Evolutionary conservation across 2,329 filamentous ascomycete species (phyloP), one percentile per base, ranked within the genome.

Genomic region (Aureobasidium sp.): DNA sequence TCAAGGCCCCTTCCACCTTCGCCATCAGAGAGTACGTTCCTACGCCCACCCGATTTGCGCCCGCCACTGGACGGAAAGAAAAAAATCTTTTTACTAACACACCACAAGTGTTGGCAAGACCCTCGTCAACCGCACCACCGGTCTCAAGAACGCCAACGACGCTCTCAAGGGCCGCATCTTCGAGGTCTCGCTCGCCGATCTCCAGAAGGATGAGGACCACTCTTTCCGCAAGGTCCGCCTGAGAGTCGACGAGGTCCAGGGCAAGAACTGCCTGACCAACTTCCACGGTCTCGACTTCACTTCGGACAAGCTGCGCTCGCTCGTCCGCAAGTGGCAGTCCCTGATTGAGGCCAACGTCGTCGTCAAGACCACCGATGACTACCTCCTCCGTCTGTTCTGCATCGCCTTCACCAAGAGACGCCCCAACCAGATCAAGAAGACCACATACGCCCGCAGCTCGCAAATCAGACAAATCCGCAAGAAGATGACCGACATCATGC

Each of bases 231-330:
- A 99, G 87, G 85, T 99, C 79, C 96, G 96, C 86, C 91, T 99
- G 77, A 88, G 94, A 70, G 90, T 97, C 74, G 94, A 99, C 77
- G 94, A 99, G 83, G 87, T 99, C 68, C 94, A 99, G 84, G 94
- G 94, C 85, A 97, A 97, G 88, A 97, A 96, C 88, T 97, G 94
- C 84, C 83, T 99, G 81, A 97, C 94, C 85, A 97, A 97, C 88
- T 99, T 99, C 89, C 92, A 99, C 87, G 94, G 94, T 73, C 87
- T 99, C 78, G 94, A 99, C 84, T 97, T 99, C 89, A 99, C 94
- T 78, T 97, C 94, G 73, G 94, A 99, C 87, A 99, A 99, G 87
- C 89, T 99, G 74, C 90, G 94, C 77, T 97, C 94, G 68, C 88
- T 99, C 70, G 94, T 99, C 73, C 92, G 94, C 84, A 99, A 99